A percentile compares a stretch with the other conserved stretches of the same genome.
These are phyloP conservation scores for Trifolium repens DNA, from an alignment of 306 rosid species.

Conservation along the genomic window DNA sequence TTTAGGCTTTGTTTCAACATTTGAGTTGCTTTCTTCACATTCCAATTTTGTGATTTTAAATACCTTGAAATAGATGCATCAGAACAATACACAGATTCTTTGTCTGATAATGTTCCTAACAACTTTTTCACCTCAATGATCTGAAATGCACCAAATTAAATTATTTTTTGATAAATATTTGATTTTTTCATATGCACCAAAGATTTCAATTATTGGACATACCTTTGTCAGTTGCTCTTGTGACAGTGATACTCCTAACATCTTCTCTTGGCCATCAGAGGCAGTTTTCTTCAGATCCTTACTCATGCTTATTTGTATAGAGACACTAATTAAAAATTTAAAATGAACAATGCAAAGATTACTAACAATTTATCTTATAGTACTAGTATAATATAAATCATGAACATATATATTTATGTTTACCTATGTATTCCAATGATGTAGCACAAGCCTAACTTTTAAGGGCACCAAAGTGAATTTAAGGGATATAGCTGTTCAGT, in stretches of 20 bases:
- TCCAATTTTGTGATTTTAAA: conserved; percentile 78
- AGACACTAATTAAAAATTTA: conserved; percentile 38
- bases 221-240: conserved; percentile 78
- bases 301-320: conserved; percentile 52
- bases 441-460: too few relatives aligned
- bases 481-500: background rate
- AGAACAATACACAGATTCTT: conserved; percentile 69
- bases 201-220: conserved; percentile 11
- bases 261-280: conserved; percentile 51
- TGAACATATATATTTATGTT: too few relatives aligned
- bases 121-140: conserved; percentile 68
- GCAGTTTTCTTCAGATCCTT: conserved; percentile 47
- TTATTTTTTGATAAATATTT: background rate
- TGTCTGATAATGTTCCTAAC: conserved; percentile 68
- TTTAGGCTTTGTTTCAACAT: conserved; percentile 80
- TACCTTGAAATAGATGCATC: conserved; percentile 75
- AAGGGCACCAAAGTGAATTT: background rate
- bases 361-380: conserved; percentile 20
- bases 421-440: background rate
- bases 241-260: conserved; percentile 32
- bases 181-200: background rate
- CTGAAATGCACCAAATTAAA: conserved; percentile 55
- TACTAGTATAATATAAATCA: too few relatives aligned
- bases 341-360: conserved; percentile 35
- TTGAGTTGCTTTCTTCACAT: conserved; percentile 84